A percentile compares a stretch with the other conserved stretches of the same genome.
Conservation (phyloP, 768 basidiomycete species). For the Russula foetens region DNA sequence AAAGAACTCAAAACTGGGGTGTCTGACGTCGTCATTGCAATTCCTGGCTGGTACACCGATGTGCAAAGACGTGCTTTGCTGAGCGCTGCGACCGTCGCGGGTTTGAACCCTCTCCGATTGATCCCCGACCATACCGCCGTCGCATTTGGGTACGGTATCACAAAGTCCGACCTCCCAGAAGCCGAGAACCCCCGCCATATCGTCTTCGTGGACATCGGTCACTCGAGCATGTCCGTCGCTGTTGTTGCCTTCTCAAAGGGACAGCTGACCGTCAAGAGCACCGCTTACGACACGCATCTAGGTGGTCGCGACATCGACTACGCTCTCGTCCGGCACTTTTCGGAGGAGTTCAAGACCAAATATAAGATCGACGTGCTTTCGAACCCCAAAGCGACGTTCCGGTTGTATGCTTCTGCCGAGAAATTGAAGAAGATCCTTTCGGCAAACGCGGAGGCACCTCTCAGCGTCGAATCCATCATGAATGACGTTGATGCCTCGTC, state of each 20-base stretch:
- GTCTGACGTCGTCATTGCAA: conserved; percentile 89
- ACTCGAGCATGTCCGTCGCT: conserved; percentile 80
- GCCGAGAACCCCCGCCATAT: conserved; percentile 76
- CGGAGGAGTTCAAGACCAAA: conserved; percentile 88
- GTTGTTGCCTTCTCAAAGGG: conserved; percentile 94
- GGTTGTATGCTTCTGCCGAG: conserved; percentile 82
- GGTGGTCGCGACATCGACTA: conserved; percentile 96
- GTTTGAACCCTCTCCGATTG: conserved; percentile 85
- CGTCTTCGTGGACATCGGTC: conserved; percentile 93
- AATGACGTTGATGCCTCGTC: conserved; percentile 91
- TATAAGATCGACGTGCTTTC: conserved; percentile 95
- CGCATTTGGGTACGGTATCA: conserved; percentile 97
- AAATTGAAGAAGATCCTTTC: conserved; percentile 94
- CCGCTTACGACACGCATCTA: conserved; percentile 88
- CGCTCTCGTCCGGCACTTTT: conserved; percentile 82
- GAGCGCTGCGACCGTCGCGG: conserved; percentile 84
- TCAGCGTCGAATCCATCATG: conserved; percentile 95
- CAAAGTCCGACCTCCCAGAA: conserved; percentile 92
- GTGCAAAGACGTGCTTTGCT: conserved; percentile 83
- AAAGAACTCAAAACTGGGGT: conserved; percentile 81
- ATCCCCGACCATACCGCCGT: conserved; percentile 96
- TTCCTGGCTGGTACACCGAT: conserved; percentile 97
- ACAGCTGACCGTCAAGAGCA: conserved; percentile 75
- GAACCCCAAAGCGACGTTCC: conserved; percentile 90
- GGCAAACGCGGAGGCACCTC: conserved; percentile 80